Percentiles rank a stretch among this genome's conserved stretches.
phyloP scores from a whole-genome alignment of 768 basidiomycete species.

The Leccinum barrowsii region DNA sequence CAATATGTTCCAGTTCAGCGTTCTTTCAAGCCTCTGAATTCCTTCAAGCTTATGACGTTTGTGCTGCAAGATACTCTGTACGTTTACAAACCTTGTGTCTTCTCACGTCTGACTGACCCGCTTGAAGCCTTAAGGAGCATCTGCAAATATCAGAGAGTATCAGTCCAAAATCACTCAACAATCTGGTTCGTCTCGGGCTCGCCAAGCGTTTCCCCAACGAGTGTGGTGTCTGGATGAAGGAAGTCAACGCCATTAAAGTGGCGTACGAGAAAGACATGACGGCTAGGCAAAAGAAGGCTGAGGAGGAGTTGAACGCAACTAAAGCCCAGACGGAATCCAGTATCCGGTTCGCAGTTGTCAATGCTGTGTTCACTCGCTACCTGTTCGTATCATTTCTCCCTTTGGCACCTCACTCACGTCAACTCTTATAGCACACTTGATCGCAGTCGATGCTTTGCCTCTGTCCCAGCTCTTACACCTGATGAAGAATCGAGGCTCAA shows the following conservation, averaged over 20 bases:
- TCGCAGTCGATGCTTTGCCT: slow-evolving; percentile 12
- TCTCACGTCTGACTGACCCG: neutral
- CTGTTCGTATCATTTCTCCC: slow-evolving; percentile 10
- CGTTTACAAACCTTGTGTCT: neutral
- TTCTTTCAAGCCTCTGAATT: slow-evolving; percentile 1
- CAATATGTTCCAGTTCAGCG: slow-evolving; percentile 24
- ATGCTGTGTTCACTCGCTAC: slow-evolving; percentile 27
- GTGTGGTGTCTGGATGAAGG: slow-evolving; percentile 23
- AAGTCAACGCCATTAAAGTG: slow-evolving; percentile 9
- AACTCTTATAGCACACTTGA: slow-evolving; percentile 14
- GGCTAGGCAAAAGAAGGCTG: slow-evolving; percentile 11
- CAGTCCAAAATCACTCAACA: slow-evolving; percentile 22
- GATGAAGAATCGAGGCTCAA: slow-evolving; percentile 12
- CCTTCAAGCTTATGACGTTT: slow-evolving; percentile 9
- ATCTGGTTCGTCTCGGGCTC: slow-evolving; percentile 32
- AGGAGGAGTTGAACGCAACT: slow-evolving; percentile 9
- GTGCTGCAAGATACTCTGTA: slow-evolving; percentile 27
- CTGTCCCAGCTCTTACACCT: slow-evolving; percentile 10
- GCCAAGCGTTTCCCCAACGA: slow-evolving; percentile 26
- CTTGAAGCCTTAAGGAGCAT: slow-evolving; percentile 23
- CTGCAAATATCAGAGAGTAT: slow-evolving; percentile 27
- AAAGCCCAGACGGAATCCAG: slow-evolving; percentile 13
- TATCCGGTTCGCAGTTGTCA: slow-evolving; percentile 23
- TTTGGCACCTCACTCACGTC: neutral
- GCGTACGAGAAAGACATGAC: neutral